These are phyloP conservation scores for Phytophthora fragariaefolia DNA, from an alignment of 352 stramenopile species.

Conservation along the genomic window DNA sequence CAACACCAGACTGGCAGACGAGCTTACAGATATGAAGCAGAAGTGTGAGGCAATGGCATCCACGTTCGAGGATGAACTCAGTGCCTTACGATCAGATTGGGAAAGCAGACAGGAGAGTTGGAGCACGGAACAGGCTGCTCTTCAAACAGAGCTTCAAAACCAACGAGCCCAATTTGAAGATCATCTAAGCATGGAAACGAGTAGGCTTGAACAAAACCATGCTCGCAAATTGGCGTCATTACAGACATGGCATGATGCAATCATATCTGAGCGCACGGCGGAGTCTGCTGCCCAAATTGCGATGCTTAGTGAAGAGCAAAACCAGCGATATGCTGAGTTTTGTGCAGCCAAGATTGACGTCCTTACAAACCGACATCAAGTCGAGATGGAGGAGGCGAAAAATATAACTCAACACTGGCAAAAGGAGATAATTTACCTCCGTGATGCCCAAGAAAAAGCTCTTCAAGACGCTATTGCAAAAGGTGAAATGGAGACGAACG, in stretches of 20 bases:
- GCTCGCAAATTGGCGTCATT: conserved; percentile 5
- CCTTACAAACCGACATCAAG: conserved; percentile 14
- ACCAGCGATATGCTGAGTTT: conserved; percentile 14
- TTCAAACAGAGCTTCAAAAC: conserved; percentile 19
- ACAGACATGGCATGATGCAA: conserved; percentile 4
- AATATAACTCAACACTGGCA: conserved; percentile 43
- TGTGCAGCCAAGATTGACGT: conserved; percentile 5
- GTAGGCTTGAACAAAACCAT: conserved; percentile 11
- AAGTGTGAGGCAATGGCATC: conserved; percentile 23
- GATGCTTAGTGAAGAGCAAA: conserved; percentile 32
- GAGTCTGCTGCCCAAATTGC: conserved; percentile 9
- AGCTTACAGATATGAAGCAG: conserved; percentile 16
- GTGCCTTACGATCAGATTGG: conserved; percentile 19
- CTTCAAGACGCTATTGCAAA: conserved; percentile 43
- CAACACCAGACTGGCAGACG: conserved; percentile 11
- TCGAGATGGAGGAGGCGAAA: conserved; percentile 40
- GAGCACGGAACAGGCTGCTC: background rate
- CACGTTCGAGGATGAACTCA: conserved; percentile 32
- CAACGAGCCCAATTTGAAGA: conserved; percentile 22
- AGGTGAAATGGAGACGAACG: conserved; percentile 43
- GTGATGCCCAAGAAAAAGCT: conserved; percentile 36
- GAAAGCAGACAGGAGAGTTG: conserved; percentile 19
- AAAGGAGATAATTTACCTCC: conserved; percentile 37
- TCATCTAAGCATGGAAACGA: conserved; percentile 14
- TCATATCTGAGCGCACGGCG: background rate